Percentiles rank a stretch among this genome's conserved stretches.
These are phyloP conservation scores for Komagataella mondaviorum DNA, from an alignment of 805 yeast species.

Conservation along the genomic window DNA sequence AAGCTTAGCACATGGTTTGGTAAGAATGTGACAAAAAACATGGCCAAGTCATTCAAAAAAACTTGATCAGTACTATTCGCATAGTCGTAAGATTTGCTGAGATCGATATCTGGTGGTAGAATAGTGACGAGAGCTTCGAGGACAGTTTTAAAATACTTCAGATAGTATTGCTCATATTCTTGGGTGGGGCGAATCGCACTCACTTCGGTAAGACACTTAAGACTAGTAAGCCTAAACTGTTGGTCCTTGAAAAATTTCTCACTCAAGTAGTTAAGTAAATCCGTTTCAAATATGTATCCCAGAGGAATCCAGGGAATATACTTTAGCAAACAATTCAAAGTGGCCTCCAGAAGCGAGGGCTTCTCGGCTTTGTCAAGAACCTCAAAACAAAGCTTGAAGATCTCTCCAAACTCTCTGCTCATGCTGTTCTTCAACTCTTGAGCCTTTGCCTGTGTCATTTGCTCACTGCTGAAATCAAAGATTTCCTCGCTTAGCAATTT, in stretches of 20 bases:
- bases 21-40: conserved; percentile 80
- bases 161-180: conserved; percentile 39
- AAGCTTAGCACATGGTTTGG: conserved; percentile 55
- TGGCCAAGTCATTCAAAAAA: conserved; percentile 86
- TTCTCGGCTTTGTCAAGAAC: conserved; percentile 75
- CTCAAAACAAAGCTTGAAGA: conserved; percentile 86
- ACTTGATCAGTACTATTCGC: conserved; percentile 84
- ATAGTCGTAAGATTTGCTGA: conserved; percentile 54
- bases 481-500: conserved; percentile 89
- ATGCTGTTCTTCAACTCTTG: conserved; percentile 68
- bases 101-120: conserved; percentile 61
- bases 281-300: conserved; percentile 81
- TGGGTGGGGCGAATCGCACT: conserved; percentile 50
- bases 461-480: conserved; percentile 90
- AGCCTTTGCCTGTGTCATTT: conserved; percentile 93
- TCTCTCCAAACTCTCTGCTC: conserved; percentile 85
- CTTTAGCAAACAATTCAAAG: conserved; percentile 68
- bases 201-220: conserved; percentile 90
- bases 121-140: conserved; percentile 56
- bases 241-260: conserved; percentile 64
- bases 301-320: conserved; percentile 93
- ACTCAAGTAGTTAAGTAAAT: conserved; percentile 57
- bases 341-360: conserved; percentile 71
- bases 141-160: conserved; percentile 55
- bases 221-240: conserved; percentile 70